Base-by-base conservation (phyloP, 805 yeast species). In the Lachancea sp. region DNA sequence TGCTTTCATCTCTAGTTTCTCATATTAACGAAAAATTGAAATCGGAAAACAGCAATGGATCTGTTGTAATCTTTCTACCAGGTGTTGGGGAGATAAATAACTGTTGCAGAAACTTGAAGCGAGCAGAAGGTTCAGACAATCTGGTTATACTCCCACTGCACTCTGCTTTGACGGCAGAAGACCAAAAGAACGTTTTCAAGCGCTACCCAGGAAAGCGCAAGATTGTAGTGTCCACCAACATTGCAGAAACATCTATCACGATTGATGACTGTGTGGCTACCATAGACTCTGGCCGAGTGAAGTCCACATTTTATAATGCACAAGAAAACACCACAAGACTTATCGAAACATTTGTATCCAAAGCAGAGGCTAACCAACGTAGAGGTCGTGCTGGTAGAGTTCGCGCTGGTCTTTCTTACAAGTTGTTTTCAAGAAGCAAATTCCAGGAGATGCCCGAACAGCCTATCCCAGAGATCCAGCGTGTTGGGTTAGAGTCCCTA, bases 341-440 rank as follows among this genome's bases (percentile, higher is more conserved):
- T 61, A 94, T 92, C 23, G 97, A 90, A 63, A 83, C 94, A 43
- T 94, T 83, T 63, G 71, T 89, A 3, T 82, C 95, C 34, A 88
- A 92, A 54, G 99, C 99, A 1, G 83, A 95, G 45, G 89, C 97
- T 0, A 92, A 78, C 50, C 99, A 92, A 68, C 75, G 99, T 65
- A 67, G 94, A 16, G 97, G 97, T 58, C 80, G 97, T 70, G 97
- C 97, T 36, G 97, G 97, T 58, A 80, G 97, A 72, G 89, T 96
- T 1, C 97, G 97, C 0, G 97, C 98, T 0, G 99, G 99, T 43
- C 97, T 92, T 55, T 86, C 96, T 60, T 92, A 92, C 60, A 70
- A 97, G 45, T 61, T 92, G 9, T 92, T 72, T 54, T 90, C 97
- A 0, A 88, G 97, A 12, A 97, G 97, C 2, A 83, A 90, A 6